Conservation (phyloP, 2,329 filamentous ascomycete genomes). For the Aspergillus fumigatiaffinis region DNA sequence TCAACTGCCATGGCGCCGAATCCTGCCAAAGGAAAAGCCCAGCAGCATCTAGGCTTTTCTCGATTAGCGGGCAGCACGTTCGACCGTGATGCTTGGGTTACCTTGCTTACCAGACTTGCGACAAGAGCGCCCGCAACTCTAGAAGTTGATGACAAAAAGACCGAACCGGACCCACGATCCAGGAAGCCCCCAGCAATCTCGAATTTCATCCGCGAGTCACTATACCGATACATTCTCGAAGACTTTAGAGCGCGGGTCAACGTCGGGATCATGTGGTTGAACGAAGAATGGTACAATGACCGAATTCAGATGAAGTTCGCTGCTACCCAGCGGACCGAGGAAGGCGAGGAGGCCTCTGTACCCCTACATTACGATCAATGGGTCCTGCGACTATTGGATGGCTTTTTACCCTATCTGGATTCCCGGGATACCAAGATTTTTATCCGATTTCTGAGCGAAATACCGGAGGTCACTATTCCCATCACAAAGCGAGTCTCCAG, state of each 20-base stretch:
- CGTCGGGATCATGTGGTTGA: conserved; percentile 87
- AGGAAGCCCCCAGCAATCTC: conserved; percentile 39
- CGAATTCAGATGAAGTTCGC: conserved; percentile 50
- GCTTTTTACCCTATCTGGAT: conserved; percentile 87
- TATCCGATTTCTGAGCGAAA: conserved; percentile 85
- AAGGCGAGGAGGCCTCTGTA: conserved; percentile 46
- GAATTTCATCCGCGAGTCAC: conserved; percentile 69
- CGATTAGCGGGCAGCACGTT: conserved; percentile 79
- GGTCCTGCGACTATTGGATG: conserved; percentile 77
- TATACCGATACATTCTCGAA: conserved; percentile 83
- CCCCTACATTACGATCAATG: conserved; percentile 70
- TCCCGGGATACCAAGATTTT: conserved; percentile 77
- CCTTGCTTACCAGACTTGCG: conserved; percentile 77
- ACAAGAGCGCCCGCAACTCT: conserved; percentile 72
- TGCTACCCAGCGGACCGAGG: conserved; percentile 39
- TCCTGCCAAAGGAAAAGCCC: conserved; percentile 46
- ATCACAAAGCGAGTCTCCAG: conserved; percentile 69
- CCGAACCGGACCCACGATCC: conserved; percentile 21
- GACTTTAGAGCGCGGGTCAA: conserved; percentile 90
- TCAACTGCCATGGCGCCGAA: conserved; percentile 63
- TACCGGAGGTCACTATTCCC: conserved; percentile 70
- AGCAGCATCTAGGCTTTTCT: conserved; percentile 69
- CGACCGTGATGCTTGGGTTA: conserved; percentile 86
- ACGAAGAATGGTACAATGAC: conserved; percentile 98
- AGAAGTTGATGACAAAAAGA: conserved; percentile 44